Percentiles rank a stretch among this genome's conserved stretches.
Evolutionary conservation across 2,329 filamentous ascomycete genomes (phyloP).

Genomic region (Botrytis fragariae): DNA sequence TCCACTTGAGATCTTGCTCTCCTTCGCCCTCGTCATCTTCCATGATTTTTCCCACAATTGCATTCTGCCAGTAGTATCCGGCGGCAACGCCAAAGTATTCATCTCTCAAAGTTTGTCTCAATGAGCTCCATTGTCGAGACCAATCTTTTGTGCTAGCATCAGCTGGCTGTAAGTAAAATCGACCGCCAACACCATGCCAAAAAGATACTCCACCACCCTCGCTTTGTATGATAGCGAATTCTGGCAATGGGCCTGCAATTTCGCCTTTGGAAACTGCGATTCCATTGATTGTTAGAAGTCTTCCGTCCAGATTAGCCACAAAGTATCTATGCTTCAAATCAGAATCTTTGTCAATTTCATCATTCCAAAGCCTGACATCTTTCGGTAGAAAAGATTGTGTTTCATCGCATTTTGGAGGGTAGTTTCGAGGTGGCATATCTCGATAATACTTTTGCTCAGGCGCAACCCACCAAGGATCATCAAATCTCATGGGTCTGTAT

Average conservation of each 20-base stretch:
- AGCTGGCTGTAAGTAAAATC: slow-evolving; percentile 23
- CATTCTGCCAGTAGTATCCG: slow-evolving; percentile 31
- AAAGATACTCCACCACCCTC: slow-evolving; percentile 34
- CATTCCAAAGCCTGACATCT: slow-evolving; percentile 28
- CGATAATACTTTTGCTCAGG: slow-evolving; percentile 24
- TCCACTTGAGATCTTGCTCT: slow-evolving; percentile 15
- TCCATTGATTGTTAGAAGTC: slow-evolving; percentile 34
- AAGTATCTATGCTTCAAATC: slow-evolving; percentile 29
- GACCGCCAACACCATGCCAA: slow-evolving; percentile 33
- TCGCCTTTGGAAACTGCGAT: slow-evolving; percentile 30
- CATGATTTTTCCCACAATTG: slow-evolving; percentile 23
- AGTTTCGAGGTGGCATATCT: slow-evolving; percentile 29
- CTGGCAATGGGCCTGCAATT: slow-evolving; percentile 36
- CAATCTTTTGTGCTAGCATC: slow-evolving; percentile 5
- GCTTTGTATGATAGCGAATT: slow-evolving; percentile 35
- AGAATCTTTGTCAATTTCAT: slow-evolving; percentile 29
- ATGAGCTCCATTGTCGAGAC: slow-evolving; percentile 23
- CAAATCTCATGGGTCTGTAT: slow-evolving; percentile 17
- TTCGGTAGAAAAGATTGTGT: slow-evolving; percentile 18
- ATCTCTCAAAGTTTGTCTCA: slow-evolving; percentile 21
- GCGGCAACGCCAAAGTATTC: slow-evolving; percentile 19
- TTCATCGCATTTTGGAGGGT: slow-evolving; percentile 22
- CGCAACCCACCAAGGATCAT: slow-evolving; percentile 34
- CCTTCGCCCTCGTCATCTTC: slow-evolving; percentile 16
- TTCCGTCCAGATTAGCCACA: slow-evolving; percentile 33